These are phyloP conservation scores for Tarenaya hassleriana DNA, from an alignment of 345 rosid species.

Conservation along the genomic window DNA sequence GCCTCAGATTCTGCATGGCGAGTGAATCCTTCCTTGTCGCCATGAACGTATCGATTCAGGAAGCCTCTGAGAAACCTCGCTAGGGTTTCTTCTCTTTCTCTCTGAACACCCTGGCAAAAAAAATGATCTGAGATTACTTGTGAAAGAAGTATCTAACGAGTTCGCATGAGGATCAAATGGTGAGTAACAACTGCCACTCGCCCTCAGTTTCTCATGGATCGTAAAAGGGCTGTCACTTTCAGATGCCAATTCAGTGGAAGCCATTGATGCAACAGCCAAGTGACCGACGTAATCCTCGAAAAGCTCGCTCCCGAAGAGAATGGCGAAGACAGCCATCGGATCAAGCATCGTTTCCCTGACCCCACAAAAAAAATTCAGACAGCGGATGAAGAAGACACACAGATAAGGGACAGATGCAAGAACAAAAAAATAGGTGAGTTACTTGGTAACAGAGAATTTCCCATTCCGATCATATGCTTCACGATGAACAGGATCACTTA, in stretches of 20 bases:
- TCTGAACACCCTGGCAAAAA: conserved; percentile 68
- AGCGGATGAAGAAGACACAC: too few species aligned
- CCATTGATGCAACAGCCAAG: conserved; percentile 81
- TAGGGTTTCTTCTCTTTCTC: conserved; percentile 94
- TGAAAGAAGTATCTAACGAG: too few species aligned
- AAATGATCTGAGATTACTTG: conserved; percentile 17
- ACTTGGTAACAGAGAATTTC: too few species aligned
- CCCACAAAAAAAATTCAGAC: conserved; percentile 24
- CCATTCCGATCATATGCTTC: conserved; percentile 89
- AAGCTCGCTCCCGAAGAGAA: conserved; percentile 91
- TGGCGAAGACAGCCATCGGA: conserved; percentile 78
- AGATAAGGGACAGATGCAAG: too few species aligned
- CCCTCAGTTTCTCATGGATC: conserved; percentile 74
- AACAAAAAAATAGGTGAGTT: too few species aligned
- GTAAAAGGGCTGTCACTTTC: too few species aligned
- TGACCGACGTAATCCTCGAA: conserved; percentile 95
- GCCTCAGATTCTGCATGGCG: conserved; percentile 74
- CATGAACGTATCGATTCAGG: conserved; percentile 67
- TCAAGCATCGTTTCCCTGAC: conserved; percentile 87
- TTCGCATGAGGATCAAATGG: conserved; percentile 5
- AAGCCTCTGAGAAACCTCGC: conserved; percentile 59
- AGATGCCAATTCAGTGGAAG: conserved; percentile 59
- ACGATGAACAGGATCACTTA: conserved; percentile 85
- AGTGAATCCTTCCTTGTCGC: conserved; percentile 65
- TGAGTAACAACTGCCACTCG: conserved; percentile 20